Conservation (phyloP, 768 basidiomycete genomes). For the Russula olivacea region DNA sequence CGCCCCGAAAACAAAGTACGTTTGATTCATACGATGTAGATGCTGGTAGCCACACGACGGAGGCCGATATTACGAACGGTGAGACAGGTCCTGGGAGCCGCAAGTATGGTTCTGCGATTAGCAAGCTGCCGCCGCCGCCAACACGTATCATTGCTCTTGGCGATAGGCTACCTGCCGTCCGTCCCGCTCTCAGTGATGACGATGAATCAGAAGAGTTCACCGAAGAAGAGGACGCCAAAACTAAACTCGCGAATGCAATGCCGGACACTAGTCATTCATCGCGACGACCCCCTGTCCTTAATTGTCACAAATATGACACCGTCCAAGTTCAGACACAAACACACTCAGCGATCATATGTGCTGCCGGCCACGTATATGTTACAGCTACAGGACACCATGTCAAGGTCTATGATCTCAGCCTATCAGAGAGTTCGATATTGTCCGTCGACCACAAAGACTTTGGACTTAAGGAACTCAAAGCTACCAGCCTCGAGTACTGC, state of each 20-base stretch:
- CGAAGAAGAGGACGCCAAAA: slow-evolving; percentile 47
- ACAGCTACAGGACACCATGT: slow-evolving; percentile 55
- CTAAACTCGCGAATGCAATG: slow-evolving; percentile 43
- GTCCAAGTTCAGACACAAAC: slow-evolving; percentile 50
- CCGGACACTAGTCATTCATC: slow-evolving; percentile 69
- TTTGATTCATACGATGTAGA: slow-evolving; percentile 6
- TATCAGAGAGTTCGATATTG: slow-evolving; percentile 42
- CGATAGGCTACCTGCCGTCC: slow-evolving; percentile 61
- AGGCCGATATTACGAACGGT: background rate
- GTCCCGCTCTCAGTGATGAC: slow-evolving; percentile 43
- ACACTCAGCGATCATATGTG: slow-evolving; percentile 47
- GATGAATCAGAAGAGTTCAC: slow-evolving; percentile 35
- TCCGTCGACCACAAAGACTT: slow-evolving; percentile 57
- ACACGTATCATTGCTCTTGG: slow-evolving; percentile 65
- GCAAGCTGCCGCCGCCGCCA: slow-evolving; percentile 59
- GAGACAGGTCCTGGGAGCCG: background rate
- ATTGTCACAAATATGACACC: slow-evolving; percentile 35
- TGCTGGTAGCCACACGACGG: background rate
- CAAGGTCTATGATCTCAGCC: slow-evolving; percentile 54
- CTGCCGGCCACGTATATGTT: slow-evolving; percentile 53
- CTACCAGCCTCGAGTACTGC: slow-evolving; percentile 76
- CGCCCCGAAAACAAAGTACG: background rate
- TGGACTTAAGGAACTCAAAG: slow-evolving; percentile 58
- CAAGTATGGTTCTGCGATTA: slow-evolving; percentile 3
- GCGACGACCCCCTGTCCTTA: slow-evolving; percentile 40